Evolutionary conservation across 2,329 filamentous ascomycete genomes (phyloP), one percentile per base, ranked within the genome.

Genomic region (Fusarium duplospermum): DNA sequence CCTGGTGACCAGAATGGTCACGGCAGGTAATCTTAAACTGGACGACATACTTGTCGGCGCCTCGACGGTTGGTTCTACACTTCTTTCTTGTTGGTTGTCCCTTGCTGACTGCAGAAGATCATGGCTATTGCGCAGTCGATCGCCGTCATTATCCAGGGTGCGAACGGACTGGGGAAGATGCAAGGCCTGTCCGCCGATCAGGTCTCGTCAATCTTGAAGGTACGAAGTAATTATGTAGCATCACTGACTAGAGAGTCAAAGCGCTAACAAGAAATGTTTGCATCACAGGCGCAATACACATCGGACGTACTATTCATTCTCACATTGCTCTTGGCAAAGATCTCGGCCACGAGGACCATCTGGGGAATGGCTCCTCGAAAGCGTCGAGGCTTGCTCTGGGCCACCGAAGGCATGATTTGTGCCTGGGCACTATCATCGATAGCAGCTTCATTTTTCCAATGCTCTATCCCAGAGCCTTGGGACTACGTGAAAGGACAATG

Each of bases 271-370:
- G 13, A 36, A 14, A 40, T 38, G 11, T 14, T 16, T 20, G 16
- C 9, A 47, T 35, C 16, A 33, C 24, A 72, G 68, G 59, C 52
- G 9, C 64, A 68, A 40, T 76, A 77, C 40, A 57, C 65, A 35
- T 65, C 73, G 14, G 70, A 76, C 29, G 27, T 35, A 6, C 60
- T 77, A 2, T 71, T 67, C 38, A 71, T 76, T 18, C 13, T 57
- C 10, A 57, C 27, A 8, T n/a, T 76, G n/a, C 29, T 62, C 27
- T 40, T 73, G 18, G 59, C 71, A 52, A 77, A 77, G 47, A 38
- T 74, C 14, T 77, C 73, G 13, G 69, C 73, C 20, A 76, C 73
- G 16, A 68, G 67, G 24, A 73, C 73, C 14, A 67, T 77, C 38
- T 63, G 60, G 62, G 45, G 45, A 40, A 76, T 77, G 73, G 71